Evolutionary conservation across 805 yeast genomes (phyloP).

Genomic region (Candida ortonii): DNA sequence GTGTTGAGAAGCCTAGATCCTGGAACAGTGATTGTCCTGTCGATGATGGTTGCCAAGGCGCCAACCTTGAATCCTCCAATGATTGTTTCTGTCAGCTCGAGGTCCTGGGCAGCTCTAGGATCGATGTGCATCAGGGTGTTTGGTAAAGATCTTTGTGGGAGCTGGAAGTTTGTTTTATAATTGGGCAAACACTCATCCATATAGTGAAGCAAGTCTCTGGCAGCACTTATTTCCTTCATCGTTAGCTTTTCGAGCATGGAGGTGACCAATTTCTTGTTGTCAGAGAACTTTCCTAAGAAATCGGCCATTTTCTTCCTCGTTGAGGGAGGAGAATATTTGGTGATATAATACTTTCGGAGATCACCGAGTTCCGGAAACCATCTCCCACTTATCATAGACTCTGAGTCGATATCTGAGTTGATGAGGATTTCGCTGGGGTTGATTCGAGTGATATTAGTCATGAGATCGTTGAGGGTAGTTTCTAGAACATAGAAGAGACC

Average conservation of each 20-base stretch:
- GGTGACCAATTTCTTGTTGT: conserved; percentile 24
- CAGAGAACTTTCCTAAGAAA: conserved; percentile 41
- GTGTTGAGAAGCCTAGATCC: conserved; percentile 77
- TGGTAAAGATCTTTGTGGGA: conserved; percentile 60
- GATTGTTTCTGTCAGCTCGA: conserved; percentile 64
- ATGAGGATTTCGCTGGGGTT: conserved; percentile 78
- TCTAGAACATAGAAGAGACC: conserved; percentile 75
- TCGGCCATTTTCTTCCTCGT: conserved; percentile 37
- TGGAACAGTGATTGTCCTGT: conserved; percentile 72
- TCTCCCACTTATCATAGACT: conserved; percentile 40
- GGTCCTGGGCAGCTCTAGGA: conserved; percentile 69
- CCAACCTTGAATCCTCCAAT: conserved; percentile 60
- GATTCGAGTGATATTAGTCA: conserved; percentile 72
- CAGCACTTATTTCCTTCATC: conserved; percentile 54
- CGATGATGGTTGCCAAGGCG: conserved; percentile 65
- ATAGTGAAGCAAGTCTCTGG: conserved; percentile 64
- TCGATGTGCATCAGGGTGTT: conserved; percentile 70
- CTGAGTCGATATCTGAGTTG: conserved; percentile 41
- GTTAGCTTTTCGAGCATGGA: conserved; percentile 34
- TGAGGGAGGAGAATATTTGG: conserved; percentile 46
- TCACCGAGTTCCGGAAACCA: conserved; percentile 62
- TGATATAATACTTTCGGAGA: conserved; percentile 56
- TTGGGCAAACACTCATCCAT: conserved; percentile 72
- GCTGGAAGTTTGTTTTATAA: conserved; percentile 55
- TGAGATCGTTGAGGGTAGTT: conserved; percentile 54